These are phyloP conservation scores for Ananas comosus DNA, from an alignment of 176 grass and related monocot genomes.

Conservation along the genomic window DNA sequence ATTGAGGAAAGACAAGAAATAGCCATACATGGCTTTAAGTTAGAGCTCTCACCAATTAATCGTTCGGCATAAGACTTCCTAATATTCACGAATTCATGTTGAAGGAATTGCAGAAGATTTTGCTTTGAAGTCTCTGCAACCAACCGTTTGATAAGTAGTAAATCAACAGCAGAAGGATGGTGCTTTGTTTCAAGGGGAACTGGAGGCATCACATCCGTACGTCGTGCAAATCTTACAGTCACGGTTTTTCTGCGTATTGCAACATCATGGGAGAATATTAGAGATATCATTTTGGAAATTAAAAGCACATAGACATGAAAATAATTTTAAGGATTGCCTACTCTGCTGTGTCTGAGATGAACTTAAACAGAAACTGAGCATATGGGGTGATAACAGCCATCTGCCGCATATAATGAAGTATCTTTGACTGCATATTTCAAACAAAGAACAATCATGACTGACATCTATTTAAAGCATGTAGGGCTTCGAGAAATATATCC, in stretches of 20 bases:
- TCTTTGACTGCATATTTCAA: slow-evolving; percentile 65
- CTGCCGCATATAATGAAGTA: slow-evolving; percentile 94
- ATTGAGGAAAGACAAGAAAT: background rate
- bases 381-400: slow-evolving; percentile 99
- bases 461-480: background rate
- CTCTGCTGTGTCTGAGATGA: slow-evolving; percentile 70
- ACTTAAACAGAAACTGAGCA: slow-evolving; percentile 86
- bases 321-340: slow-evolving; percentile 33
- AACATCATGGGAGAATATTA: slow-evolving; percentile 15
- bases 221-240: slow-evolving; percentile 73
- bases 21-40: background rate
- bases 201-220: slow-evolving; percentile 91
- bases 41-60: slow-evolving; percentile 59
- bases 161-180: slow-evolving; percentile 92
- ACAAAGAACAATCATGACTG: slow-evolving; percentile 21
- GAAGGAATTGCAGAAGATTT: slow-evolving; percentile 91
- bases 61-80: slow-evolving; percentile 78
- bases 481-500: too few relatives aligned
- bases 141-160: slow-evolving; percentile 88
- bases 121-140: slow-evolving; percentile 83
- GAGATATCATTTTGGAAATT: background rate
- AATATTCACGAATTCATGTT: slow-evolving; percentile 98
- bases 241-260: slow-evolving; percentile 67
- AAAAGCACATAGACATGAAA: background rate
- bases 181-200: slow-evolving; percentile 87